phyloP scores from a whole-genome alignment of 495 filamentous ascomycete genomes.

The Parmelia sp. region DNA sequence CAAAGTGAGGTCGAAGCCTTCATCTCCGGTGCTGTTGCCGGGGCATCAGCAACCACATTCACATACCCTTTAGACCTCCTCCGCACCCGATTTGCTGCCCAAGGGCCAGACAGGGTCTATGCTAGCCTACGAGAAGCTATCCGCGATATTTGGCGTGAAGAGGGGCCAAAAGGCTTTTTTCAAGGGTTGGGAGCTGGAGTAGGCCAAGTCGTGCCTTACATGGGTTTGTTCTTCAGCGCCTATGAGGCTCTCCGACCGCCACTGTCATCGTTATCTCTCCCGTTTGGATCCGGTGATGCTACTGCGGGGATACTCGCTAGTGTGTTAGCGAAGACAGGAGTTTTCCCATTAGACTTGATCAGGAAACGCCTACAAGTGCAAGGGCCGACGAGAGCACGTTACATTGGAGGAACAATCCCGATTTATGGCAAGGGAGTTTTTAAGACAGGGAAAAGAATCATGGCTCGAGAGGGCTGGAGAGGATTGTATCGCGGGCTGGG shows the following conservation, averaged over 20 bases:
- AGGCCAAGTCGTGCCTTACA: slow-evolving; percentile 85
- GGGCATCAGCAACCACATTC: slow-evolving; percentile 68
- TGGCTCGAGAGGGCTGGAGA: slow-evolving; percentile 63
- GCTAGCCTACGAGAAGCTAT: slow-evolving; percentile 58
- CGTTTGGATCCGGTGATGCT: slow-evolving; percentile 73
- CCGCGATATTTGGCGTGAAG: slow-evolving; percentile 61
- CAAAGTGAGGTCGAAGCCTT: slow-evolving; percentile 62
- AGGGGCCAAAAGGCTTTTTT: slow-evolving; percentile 77
- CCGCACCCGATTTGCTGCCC: slow-evolving; percentile 90
- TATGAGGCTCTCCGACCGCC: slow-evolving; percentile 67
- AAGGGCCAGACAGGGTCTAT: slow-evolving; percentile 81
- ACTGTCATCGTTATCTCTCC: slow-evolving; percentile 49
- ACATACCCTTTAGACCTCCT: slow-evolving; percentile 95
- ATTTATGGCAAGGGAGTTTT: slow-evolving; percentile 62
- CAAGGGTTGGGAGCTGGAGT: slow-evolving; percentile 74
- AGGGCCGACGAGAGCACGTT: slow-evolving; percentile 70
- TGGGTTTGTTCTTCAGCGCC: slow-evolving; percentile 89
- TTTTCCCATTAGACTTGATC: slow-evolving; percentile 92
- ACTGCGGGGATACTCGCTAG: slow-evolving; percentile 72
- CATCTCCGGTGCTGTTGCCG: slow-evolving; percentile 71
- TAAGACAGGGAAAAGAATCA: slow-evolving; percentile 57
- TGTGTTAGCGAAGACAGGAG: slow-evolving; percentile 75
- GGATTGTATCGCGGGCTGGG: slow-evolving; percentile 85
- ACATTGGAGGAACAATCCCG: slow-evolving; percentile 84
- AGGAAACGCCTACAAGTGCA: slow-evolving; percentile 93